Percentiles rank a stretch among this genome's conserved stretches.
phyloP scores from a whole-genome alignment of 805 yeast species.

The Deakozyma indianensis region DNA sequence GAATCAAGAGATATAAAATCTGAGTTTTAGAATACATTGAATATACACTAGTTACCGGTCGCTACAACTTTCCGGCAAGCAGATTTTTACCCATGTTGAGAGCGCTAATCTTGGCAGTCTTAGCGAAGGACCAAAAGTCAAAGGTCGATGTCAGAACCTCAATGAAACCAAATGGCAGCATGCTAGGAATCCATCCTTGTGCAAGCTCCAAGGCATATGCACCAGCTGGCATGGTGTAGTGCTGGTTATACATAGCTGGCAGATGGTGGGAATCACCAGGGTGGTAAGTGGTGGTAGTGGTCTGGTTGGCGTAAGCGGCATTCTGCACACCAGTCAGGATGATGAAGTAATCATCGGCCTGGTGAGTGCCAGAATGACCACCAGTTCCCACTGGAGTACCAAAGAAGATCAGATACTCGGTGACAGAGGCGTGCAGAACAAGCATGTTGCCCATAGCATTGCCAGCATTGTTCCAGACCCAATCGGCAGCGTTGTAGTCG shows the following conservation, averaged over 20 bases:
- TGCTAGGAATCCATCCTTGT: conserved; percentile 97
- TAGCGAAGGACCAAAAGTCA: conserved; percentile 53
- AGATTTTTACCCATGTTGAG: conserved; percentile 62
- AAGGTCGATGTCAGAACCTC: conserved; percentile 69
- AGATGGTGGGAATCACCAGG: conserved; percentile 87
- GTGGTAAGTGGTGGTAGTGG: conserved; percentile 51
- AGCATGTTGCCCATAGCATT: conserved; percentile 95
- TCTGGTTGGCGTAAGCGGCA: conserved; percentile 55
- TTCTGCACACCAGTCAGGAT: conserved; percentile 67
- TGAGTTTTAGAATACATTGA: too few species aligned
- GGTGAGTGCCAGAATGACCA: conserved; percentile 92
- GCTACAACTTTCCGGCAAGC: conserved; percentile 56
- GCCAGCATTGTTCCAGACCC: conserved; percentile 97
- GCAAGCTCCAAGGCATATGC: conserved; percentile 88
- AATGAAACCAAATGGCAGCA: conserved; percentile 91
- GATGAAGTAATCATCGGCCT: conserved; percentile 95
- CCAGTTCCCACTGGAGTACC: conserved; percentile 92
- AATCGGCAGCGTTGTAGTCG: conserved; percentile 59
- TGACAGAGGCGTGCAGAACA: conserved; percentile 83
- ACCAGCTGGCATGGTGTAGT: conserved; percentile 72
- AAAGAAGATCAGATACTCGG: conserved; percentile 85
- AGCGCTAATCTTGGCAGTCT: conserved; percentile 65
- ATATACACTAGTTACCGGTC: too few species aligned
- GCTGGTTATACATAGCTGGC: conserved; percentile 59
- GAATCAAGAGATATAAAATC: too few species aligned